These are phyloP conservation scores for Withania somnifera DNA, from an alignment of 305 asterid genomes.

Conservation along the genomic window DNA sequence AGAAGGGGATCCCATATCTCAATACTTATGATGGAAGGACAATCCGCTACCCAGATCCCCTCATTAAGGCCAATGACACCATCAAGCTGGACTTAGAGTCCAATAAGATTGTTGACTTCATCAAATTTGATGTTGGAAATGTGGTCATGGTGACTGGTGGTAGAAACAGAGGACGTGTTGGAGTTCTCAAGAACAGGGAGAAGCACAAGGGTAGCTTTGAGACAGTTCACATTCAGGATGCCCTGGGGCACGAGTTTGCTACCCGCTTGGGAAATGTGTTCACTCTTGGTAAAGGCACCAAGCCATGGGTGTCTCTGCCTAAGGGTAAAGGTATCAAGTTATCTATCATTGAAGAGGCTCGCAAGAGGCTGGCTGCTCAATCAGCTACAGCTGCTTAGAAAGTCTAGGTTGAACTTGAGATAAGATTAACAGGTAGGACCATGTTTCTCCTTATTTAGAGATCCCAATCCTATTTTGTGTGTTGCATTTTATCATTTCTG, in stretches of 20 bases:
- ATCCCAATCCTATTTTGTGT: neutral
- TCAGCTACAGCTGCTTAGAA: conserved; percentile 5
- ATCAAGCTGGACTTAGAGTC: conserved; percentile 2
- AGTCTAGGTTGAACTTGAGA: neutral
- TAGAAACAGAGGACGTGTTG: conserved; percentile 9
- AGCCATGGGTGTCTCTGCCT: conserved; percentile 9
- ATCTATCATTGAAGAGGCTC: conserved; percentile 9
- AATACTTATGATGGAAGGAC: conserved; percentile 9
- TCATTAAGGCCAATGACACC: conserved; percentile 8
- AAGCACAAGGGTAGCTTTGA: conserved; percentile 11
- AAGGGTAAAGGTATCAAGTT: conserved; percentile 8
- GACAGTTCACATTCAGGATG: conserved; percentile 3
- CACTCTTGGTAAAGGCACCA: conserved; percentile 7
- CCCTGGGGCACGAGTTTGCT: conserved; percentile 7
- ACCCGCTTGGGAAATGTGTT: conserved; percentile 5
- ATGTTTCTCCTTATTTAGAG: neutral
- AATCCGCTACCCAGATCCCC: conserved; percentile 7
- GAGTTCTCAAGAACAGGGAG: conserved; percentile 2
- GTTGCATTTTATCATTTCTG: neutral
- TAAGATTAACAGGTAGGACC: neutral
- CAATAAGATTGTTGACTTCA: conserved; percentile 6
- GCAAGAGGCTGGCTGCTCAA: conserved; percentile 5
- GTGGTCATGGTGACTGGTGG: conserved; percentile 11
- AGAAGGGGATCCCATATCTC: conserved; percentile 7
- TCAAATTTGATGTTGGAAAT: conserved; percentile 8